These are phyloP conservation scores for Podosphaera fusca DNA, from an alignment of 2,329 filamentous ascomycete genomes.

Conservation along the genomic window DNA sequence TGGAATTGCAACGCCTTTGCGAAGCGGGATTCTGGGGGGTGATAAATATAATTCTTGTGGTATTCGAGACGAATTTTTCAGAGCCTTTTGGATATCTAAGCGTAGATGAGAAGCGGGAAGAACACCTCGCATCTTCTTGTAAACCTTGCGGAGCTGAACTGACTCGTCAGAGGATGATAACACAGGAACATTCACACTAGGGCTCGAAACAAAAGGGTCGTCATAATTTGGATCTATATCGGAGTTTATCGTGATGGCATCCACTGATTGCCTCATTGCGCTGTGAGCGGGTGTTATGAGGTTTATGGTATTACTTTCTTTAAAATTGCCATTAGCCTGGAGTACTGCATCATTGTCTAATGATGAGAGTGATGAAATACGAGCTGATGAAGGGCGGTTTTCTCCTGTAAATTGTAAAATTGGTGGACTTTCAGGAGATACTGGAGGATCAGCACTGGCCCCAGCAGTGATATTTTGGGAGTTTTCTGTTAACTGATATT, in stretches of 20 bases:
- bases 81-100: conserved; percentile 25
- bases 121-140: conserved; percentile 29
- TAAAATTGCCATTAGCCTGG: conserved; percentile 2
- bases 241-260: conserved; percentile 6
- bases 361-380: conserved; percentile 6
- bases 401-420: conserved; percentile 3
- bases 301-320: conserved; percentile 1
- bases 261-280: conserved; percentile 6
- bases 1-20: conserved; percentile 15
- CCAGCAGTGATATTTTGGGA: neutral
- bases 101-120: conserved; percentile 45
- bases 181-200: neutral
- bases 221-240: conserved; percentile 7
- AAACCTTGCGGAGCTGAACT: conserved; percentile 10
- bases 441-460: conserved; percentile 16
- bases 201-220: conserved; percentile 8
- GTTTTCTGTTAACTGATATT: neutral
- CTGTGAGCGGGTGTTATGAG: conserved; percentile 15
- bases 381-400: conserved; percentile 3
- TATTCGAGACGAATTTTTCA: conserved; percentile 6
- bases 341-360: conserved; percentile 5
- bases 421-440: conserved; percentile 19
- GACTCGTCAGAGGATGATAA: conserved; percentile 13
- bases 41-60: conserved; percentile 5
- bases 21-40: conserved; percentile 5